Evolutionary conservation across 768 basidiomycete genomes (phyloP).

Genomic region (Hortiboletus flavorubellus): DNA sequence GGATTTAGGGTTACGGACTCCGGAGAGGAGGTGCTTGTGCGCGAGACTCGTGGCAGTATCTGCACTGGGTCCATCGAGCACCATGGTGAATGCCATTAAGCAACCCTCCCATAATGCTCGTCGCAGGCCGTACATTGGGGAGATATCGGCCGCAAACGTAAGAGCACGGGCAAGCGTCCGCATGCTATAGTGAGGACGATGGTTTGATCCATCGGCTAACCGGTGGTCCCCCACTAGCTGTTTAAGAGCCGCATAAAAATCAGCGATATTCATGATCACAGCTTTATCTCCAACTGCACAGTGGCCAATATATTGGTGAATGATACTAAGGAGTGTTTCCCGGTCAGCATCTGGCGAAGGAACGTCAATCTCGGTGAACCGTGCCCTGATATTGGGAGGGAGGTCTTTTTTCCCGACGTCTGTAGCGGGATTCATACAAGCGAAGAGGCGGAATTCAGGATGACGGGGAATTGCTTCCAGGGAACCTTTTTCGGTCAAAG

Average conservation of each 20-base stretch:
- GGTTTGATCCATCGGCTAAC: constrained; percentile 92
- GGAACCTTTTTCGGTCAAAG: constrained; percentile 89
- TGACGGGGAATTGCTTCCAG: constrained; percentile 88
- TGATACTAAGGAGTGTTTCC: constrained; percentile 84
- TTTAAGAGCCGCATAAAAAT: constrained; percentile 85
- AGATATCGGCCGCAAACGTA: constrained; percentile 83
- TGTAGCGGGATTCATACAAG: constrained; percentile 99
- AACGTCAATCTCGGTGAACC: constrained; percentile 95
- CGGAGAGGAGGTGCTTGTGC: constrained; percentile 72
- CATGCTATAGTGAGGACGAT: constrained; percentile 95
- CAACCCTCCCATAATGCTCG: constrained; percentile 95
- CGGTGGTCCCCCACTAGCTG: constrained; percentile 65
- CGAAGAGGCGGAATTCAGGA: constrained; percentile 93
- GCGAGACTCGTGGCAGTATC: constrained; percentile 64
- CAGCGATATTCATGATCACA: constrained; percentile 85
- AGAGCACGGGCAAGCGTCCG: constrained; percentile 89
- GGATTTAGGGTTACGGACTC: constrained; percentile 77
- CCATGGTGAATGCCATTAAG: constrained; percentile 97
- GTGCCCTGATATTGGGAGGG: constrained; percentile 81
- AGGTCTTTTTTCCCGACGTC: constrained; percentile 98
- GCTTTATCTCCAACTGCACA: constrained; percentile 81
- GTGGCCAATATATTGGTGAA: constrained; percentile 85
- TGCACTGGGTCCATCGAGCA: constrained; percentile 71
- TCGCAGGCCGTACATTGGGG: constrained; percentile 71
- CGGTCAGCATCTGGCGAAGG: constrained; percentile 90